Evolutionary conservation across 208 protist genomes (phyloP), one percentile per base, ranked within the genome.

Genomic region (Leishmania martiniquensis): DNA sequence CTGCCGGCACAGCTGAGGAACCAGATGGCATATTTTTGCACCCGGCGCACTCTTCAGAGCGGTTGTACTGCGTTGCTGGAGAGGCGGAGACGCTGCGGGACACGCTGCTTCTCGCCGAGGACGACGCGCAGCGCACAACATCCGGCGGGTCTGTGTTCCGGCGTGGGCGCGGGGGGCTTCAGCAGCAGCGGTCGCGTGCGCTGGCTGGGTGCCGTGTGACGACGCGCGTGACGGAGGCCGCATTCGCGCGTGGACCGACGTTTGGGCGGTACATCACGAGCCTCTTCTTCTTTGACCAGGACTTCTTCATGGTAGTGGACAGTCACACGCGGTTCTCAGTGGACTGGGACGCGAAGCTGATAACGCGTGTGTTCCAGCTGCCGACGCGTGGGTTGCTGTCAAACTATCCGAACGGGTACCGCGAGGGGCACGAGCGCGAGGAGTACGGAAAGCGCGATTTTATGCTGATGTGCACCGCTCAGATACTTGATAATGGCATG

Each of bases 271-370:
- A 95, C 84, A 44, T 97, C 22, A 90, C 91, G 60, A 91, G 86
- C 60, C 82, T 96, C 12, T 88, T 97, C 63, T 96, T 88, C 75
- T 86, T 83, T 55, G 81, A 91, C 70, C 90, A 97, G 72, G 91
- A 97, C 80, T 97, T 95, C 85, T 96, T 87, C 77, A 93, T 97
- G 89, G 85, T 96, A 37, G 67, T 97, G 32, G 94, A 97, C 85
- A 93, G 88, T 69, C 94, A 97, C 89, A 91, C 86, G 13, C 89
- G 92, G 67, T 94, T 96, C 74, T 68, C 89, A 7, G 78, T 85
- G 49, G 63, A 88, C 49, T 97, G 92, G 90, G 94, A 97, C 76
- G 34, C 69, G 37, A 91, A 93, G 78, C 91, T 96, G 83, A 95
- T 97, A 67, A 66, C 74, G 22, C 81, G 81, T 49, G 78, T 89